phyloP scores from a whole-genome alignment of 1,139 yeast genomes.

The Geotrichum bryndzae region DNA sequence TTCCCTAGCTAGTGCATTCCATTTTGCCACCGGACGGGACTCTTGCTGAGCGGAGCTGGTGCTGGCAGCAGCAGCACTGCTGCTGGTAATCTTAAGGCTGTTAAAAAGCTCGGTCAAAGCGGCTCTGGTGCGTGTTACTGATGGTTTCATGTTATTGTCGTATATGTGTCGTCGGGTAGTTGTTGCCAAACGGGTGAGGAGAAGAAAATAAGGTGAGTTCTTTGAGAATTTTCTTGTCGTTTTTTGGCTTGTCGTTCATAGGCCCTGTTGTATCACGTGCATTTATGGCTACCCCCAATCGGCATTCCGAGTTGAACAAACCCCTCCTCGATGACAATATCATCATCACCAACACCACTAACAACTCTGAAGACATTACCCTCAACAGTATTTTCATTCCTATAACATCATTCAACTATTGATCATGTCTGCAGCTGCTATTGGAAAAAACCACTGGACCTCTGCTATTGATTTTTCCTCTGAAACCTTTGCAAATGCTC shows the following conservation, averaged over 20 bases:
- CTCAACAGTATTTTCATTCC: background rate
- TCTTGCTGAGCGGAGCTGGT: background rate
- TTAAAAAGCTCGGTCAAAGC: constrained; percentile 13
- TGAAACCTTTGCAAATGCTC: background rate
- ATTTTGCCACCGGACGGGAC: constrained; percentile 1
- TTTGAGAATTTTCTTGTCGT: background rate
- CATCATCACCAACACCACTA: background rate
- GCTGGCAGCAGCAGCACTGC: background rate
- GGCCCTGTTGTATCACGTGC: background rate
- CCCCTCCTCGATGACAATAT: background rate
- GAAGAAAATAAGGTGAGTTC: background rate
- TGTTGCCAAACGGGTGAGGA: background rate
- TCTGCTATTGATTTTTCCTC: background rate
- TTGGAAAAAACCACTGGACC: constrained; percentile 5
- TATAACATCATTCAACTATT: background rate
- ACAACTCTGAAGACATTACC: background rate
- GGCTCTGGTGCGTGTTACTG: constrained; percentile 5
- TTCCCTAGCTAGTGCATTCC: constrained; percentile 17
- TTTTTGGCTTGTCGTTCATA: background rate
- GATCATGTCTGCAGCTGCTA: background rate
- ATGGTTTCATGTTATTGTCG: constrained; percentile 3
- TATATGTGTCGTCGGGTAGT: background rate
- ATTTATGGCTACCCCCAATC: background rate
- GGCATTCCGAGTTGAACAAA: background rate
- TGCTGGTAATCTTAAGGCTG: constrained; percentile 8